Evolutionary conservation across 306 rosid genomes (phyloP).

Genomic region (Argentina anserina): DNA sequence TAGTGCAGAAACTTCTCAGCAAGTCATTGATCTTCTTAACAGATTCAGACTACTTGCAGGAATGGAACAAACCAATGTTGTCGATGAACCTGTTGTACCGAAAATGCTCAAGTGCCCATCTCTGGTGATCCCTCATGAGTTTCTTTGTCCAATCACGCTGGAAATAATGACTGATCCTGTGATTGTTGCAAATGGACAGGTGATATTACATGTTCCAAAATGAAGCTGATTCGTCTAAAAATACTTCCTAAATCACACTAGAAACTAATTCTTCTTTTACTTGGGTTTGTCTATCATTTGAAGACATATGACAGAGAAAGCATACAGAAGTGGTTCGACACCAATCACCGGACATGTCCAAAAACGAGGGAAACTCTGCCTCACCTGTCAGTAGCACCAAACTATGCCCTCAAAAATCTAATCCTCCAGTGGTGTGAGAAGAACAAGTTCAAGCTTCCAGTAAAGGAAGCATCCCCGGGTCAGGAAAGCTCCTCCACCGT

Average conservation of each 20-base stretch:
- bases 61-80: slow-evolving; percentile 49
- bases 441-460: slow-evolving; percentile 50
- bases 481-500: slow-evolving; percentile 29
- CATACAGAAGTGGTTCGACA: slow-evolving; percentile 67
- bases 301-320: slow-evolving; percentile 78
- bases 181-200: slow-evolving; percentile 76
- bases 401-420: slow-evolving; percentile 46
- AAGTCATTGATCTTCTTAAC: slow-evolving; percentile 57
- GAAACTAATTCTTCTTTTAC: slow-evolving; percentile 15
- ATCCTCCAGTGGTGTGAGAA: slow-evolving; percentile 61
- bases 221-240: neutral
- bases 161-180: slow-evolving; percentile 82
- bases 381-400: slow-evolving; percentile 36
- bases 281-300: slow-evolving; percentile 2
- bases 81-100: slow-evolving; percentile 44
- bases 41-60: slow-evolving; percentile 57
- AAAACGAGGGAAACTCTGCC: slow-evolving; percentile 39
- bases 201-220: slow-evolving; percentile 19
- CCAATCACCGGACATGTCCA: slow-evolving; percentile 48
- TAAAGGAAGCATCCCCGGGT: slow-evolving; percentile 14
- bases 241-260: neutral
- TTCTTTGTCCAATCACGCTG: slow-evolving; percentile 69
- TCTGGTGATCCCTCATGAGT: slow-evolving; percentile 75
- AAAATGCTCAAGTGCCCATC: slow-evolving; percentile 53
- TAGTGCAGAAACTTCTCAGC: slow-evolving; percentile 37